A percentile compares a stretch with the other conserved stretches of the same genome.
phyloP scores from a whole-genome alignment of 768 basidiomycete genomes.

The Lactarius tabidus region DNA sequence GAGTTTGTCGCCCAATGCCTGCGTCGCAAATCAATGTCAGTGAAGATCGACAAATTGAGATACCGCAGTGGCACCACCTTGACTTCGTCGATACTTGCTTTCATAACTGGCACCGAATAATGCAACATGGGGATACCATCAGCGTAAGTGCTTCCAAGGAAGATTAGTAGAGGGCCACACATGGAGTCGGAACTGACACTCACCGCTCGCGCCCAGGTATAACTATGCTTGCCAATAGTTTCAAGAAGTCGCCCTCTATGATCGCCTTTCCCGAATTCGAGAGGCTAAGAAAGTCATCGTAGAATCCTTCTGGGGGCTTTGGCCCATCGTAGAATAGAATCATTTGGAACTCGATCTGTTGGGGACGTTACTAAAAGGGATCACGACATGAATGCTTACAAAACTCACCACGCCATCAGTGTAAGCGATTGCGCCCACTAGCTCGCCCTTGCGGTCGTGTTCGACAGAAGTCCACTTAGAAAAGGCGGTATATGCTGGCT shows the following conservation, averaged over 20 bases:
- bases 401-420: constrained; percentile 15
- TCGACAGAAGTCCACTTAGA: background rate
- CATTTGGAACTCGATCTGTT: constrained; percentile 45
- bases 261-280: constrained; percentile 26
- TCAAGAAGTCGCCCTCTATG: constrained; percentile 38
- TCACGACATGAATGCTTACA: background rate
- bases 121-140: background rate
- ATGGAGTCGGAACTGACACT: background rate
- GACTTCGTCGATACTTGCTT: constrained; percentile 44
- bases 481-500: background rate
- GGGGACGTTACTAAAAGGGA: constrained; percentile 23
- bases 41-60: background rate
- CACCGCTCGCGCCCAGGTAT: background rate
- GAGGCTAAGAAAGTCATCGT: constrained; percentile 49
- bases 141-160: background rate
- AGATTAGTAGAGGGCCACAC: background rate
- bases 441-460: background rate
- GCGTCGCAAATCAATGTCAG: background rate
- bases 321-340: constrained; percentile 60
- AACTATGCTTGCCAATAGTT: constrained; percentile 9
- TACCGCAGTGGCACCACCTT: constrained; percentile 29
- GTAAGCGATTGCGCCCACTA: background rate
- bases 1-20: constrained; percentile 37
- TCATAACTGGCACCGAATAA: constrained; percentile 24
- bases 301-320: constrained; percentile 44